These are phyloP conservation scores for Monosporascus sp. DNA, from an alignment of 2,329 filamentous ascomycete species.

Conservation along the genomic window DNA sequence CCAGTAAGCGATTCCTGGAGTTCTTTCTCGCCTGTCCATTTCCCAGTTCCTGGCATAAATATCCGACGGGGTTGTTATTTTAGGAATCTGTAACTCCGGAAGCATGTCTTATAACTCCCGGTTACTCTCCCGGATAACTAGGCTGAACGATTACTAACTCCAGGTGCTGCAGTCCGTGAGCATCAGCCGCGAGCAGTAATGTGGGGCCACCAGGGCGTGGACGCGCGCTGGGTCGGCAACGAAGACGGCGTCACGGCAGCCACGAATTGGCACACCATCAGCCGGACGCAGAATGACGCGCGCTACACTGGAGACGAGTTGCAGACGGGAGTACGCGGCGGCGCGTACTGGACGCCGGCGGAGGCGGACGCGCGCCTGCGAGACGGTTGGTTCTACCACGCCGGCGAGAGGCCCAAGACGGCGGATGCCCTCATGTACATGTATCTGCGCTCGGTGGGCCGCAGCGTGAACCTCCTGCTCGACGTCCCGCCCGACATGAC, in stretches of 20 bases:
- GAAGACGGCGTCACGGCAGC: constrained; percentile 22
- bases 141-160: no score
- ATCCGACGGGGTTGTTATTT: no score
- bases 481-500: constrained; percentile 22
- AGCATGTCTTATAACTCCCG: no score
- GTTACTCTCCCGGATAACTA: no score
- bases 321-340: constrained; percentile 19
- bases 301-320: constrained; percentile 19
- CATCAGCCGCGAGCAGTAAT: constrained; percentile 23
- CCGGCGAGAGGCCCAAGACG: constrained; percentile 20
- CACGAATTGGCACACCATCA: constrained; percentile 27
- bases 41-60: no score
- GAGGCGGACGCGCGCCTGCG: constrained; percentile 24
- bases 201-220: constrained; percentile 27
- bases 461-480: constrained; percentile 21
- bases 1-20: constrained; percentile 6
- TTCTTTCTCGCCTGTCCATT: no score
- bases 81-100: no score
- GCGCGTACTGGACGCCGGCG: constrained; percentile 23
- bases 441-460: constrained; percentile 22
- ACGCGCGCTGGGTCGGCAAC: constrained; percentile 28
- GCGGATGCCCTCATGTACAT: constrained; percentile 18
- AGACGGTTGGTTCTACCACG: constrained; percentile 24
- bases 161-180: constrained; percentile 8
- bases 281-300: constrained; percentile 22